Evolutionary conservation across 2,329 filamentous ascomycete species (phyloP).

Genomic region (Davidsoniella virescens): DNA sequence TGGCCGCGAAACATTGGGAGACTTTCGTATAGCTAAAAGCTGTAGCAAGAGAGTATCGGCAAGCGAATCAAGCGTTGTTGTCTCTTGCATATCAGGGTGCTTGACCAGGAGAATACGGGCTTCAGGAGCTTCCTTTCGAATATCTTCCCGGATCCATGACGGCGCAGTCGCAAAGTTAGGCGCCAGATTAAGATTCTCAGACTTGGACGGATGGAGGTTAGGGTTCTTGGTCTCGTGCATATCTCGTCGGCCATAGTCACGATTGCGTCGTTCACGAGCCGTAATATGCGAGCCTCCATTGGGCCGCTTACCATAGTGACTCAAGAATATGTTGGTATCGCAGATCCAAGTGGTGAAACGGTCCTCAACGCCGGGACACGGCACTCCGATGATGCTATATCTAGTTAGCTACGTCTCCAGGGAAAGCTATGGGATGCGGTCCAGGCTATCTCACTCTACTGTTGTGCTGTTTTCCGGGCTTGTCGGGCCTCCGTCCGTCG

Average conservation of each 20-base stretch:
- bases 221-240: not conserved
- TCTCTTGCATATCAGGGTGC: conserved; percentile 28
- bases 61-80: conserved; percentile 27
- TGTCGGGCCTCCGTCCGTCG: conserved; percentile 4
- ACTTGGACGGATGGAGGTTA: conserved; percentile 17
- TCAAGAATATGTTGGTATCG: conserved; percentile 32
- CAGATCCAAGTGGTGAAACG: conserved; percentile 36
- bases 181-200: conserved; percentile 16
- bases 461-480: not conserved
- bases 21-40: conserved; percentile 21
- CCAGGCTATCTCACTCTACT: conserved; percentile 3
- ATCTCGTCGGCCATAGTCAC: not conserved
- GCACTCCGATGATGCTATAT: conserved; percentile 30
- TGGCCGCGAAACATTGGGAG: conserved; percentile 26
- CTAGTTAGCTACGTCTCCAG: not conserved
- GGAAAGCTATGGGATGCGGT: not conserved
- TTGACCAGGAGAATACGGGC: conserved; percentile 36
- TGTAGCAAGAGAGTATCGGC: conserved; percentile 32
- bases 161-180: conserved; percentile 21
- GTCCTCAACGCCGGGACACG: conserved; percentile 33
- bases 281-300: not conserved
- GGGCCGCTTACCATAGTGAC: conserved; percentile 23
- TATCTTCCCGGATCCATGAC: conserved; percentile 37
- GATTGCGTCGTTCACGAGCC: not conserved
- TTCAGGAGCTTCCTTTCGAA: conserved; percentile 29